Evolutionary conservation across 2,329 filamentous ascomycete genomes (phyloP).

Genomic region (Aspergillus novoparasiticus): DNA sequence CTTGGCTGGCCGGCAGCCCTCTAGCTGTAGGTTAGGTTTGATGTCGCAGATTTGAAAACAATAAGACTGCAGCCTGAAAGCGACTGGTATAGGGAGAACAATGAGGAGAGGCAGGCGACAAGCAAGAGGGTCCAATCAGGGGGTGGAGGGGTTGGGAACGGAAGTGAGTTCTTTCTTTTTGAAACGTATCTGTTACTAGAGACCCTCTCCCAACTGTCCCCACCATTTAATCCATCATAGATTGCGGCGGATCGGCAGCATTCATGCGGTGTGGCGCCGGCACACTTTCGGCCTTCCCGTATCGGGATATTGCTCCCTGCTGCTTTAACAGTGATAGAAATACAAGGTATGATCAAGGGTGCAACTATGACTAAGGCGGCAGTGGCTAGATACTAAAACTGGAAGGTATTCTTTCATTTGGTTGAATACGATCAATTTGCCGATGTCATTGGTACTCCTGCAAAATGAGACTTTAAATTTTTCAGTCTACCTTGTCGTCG

Average conservation of each 20-base stretch:
- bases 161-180: constrained; percentile 20
- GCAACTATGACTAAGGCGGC: not conserved
- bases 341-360: not conserved
- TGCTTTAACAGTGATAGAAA: not conserved
- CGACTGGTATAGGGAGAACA: not conserved
- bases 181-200: constrained; percentile 26
- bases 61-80: constrained; percentile 10
- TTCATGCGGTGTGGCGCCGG: constrained; percentile 4
- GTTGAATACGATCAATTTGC: not conserved
- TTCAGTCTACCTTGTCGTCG: not conserved
- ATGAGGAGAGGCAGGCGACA: not conserved
- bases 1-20: constrained; percentile 48
- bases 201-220: constrained; percentile 16
- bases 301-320: not conserved
- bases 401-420: not conserved
- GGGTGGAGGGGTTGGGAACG: not conserved
- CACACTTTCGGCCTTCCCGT: not conserved
- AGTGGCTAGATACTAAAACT: not conserved
- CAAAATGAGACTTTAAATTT: not conserved
- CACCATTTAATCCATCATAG: constrained; percentile 17
- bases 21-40: constrained; percentile 24
- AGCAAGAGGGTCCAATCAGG: constrained; percentile 5
- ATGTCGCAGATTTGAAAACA: constrained; percentile 12
- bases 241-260: constrained; percentile 7
- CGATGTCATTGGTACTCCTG: not conserved